A percentile compares a stretch with the other conserved stretches of the same genome.
Evolutionary conservation across 1,284 basidiomycete genomes (phyloP).

Genomic region (Ustilago trichophora): DNA sequence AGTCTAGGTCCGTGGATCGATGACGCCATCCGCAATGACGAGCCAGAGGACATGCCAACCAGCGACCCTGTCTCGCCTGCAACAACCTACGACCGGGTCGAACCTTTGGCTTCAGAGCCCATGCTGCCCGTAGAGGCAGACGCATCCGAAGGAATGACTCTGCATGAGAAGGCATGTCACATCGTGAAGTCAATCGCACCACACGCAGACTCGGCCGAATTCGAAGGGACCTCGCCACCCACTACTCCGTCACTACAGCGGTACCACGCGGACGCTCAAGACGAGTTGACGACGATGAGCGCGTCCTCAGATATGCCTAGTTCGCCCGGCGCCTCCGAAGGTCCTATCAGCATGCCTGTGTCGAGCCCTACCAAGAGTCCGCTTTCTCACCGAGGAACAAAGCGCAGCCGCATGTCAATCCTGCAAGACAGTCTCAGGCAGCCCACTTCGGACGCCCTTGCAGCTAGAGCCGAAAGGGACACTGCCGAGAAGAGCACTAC

Average conservation of each 20-base stretch:
- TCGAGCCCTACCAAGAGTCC: not conserved
- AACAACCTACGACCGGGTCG: constrained; percentile 3
- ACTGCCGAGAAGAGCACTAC: constrained; percentile 1
- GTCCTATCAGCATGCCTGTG: not conserved
- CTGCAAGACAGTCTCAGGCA: constrained; percentile 20
- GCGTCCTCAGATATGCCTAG: constrained; percentile 23
- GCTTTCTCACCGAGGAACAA: constrained; percentile 12
- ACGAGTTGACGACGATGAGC: constrained; percentile 9
- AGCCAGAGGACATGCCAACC: constrained; percentile 30
- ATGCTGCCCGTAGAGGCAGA: not conserved
- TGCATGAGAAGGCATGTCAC: not conserved
- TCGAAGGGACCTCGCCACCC: constrained; percentile 11
- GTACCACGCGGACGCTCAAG: not conserved
- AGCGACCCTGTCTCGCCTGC: constrained; percentile 22
- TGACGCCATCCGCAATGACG: constrained; percentile 41
- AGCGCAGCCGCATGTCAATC: constrained; percentile 15
- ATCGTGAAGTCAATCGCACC: not conserved
- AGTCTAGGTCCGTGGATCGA: constrained; percentile 44
- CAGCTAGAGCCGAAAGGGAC: not conserved
- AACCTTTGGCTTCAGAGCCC: not conserved
- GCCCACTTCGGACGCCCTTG: not conserved
- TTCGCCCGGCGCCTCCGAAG: constrained; percentile 9
- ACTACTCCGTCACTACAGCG: constrained; percentile 13
- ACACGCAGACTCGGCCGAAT: constrained; percentile 3
- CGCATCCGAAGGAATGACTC: too few relatives aligned